Evolutionary conservation across 2,329 filamentous ascomycete species (phyloP).

Genomic region (Beauveria medogensis): DNA sequence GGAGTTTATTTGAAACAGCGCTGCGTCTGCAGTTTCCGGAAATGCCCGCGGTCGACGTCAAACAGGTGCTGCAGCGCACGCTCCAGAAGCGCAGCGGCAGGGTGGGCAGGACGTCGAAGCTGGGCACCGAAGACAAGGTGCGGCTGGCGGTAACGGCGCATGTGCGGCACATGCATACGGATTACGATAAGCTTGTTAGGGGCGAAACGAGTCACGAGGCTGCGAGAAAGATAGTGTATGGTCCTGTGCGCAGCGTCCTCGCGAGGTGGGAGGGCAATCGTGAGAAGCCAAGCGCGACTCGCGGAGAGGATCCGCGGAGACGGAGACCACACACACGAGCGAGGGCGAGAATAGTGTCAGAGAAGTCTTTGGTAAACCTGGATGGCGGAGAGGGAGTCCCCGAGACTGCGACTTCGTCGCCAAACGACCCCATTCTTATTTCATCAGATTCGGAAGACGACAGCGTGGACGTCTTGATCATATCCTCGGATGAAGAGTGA

Average conservation of each 20-base stretch:
- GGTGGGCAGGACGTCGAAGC: constrained; percentile 36
- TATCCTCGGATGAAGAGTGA: not conserved
- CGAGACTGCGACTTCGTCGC: not conserved
- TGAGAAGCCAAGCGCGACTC: constrained; percentile 10
- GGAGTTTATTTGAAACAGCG: constrained; percentile 25
- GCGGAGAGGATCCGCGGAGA: not conserved
- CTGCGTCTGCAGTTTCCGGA: constrained; percentile 31
- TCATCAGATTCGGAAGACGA: not conserved
- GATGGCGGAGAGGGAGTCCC: not conserved
- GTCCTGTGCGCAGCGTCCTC: constrained; percentile 9
- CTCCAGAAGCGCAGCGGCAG: constrained; percentile 37
- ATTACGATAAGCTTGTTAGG: constrained; percentile 34
- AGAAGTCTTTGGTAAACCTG: not conserved
- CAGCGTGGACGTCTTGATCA: not conserved
- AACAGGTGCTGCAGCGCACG: constrained; percentile 30
- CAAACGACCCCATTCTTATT: not conserved
- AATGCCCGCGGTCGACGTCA: constrained; percentile 28
- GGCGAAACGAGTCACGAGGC: not conserved
- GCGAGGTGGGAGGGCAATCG: not conserved
- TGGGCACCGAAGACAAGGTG: constrained; percentile 31
- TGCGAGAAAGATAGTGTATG: constrained; percentile 11
- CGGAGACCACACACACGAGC: not conserved
- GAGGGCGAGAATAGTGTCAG: not conserved
- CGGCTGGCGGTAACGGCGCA: constrained; percentile 40
- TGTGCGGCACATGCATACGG: constrained; percentile 38